These are phyloP conservation scores for Ceratocystis huliohia DNA, from an alignment of 2,329 filamentous ascomycete species.

Conservation along the genomic window DNA sequence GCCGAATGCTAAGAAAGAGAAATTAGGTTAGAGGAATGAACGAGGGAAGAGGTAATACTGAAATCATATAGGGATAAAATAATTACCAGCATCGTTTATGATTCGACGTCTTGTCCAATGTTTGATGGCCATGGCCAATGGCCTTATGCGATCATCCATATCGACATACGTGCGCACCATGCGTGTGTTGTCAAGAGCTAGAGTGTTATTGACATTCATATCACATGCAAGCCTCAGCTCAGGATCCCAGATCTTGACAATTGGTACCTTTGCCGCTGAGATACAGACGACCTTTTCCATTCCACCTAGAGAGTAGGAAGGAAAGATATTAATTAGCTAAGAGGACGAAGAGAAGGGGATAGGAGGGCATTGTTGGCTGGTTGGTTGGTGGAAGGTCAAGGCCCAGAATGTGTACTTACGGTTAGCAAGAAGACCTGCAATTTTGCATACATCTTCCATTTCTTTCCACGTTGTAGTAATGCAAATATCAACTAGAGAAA, in stretches of 20 bases:
- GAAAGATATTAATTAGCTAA: neutral
- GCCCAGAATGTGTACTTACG: conserved; percentile 46
- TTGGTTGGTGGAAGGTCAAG: neutral
- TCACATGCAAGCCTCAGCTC: conserved; percentile 81
- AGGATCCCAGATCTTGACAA: conserved; percentile 98
- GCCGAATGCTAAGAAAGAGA: conserved; percentile 54
- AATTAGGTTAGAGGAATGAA: neutral
- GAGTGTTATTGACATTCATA: conserved; percentile 97
- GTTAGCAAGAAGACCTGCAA: conserved; percentile 73
- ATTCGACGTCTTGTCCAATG: conserved; percentile 90
- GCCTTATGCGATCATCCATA: conserved; percentile 78
- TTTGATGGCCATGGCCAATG: conserved; percentile 92
- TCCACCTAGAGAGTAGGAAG: conserved; percentile 48
- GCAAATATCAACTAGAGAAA: conserved; percentile 76
- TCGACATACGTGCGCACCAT: conserved; percentile 98
- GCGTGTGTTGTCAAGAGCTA: conserved; percentile 87
- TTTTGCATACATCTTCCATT: conserved; percentile 77
- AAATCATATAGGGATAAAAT: neutral
- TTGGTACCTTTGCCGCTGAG: conserved; percentile 87
- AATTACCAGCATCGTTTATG: conserved; percentile 88
- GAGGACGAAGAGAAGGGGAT: neutral
- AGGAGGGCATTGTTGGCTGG: too few relatives aligned
- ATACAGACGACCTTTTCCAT: conserved; percentile 97
- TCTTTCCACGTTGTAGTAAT: conserved; percentile 85
- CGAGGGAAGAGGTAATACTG: neutral